Evolutionary conservation across 768 basidiomycete genomes (phyloP), one percentile per base, ranked within the genome.

Genomic region (Floccularia luteovirens): DNA sequence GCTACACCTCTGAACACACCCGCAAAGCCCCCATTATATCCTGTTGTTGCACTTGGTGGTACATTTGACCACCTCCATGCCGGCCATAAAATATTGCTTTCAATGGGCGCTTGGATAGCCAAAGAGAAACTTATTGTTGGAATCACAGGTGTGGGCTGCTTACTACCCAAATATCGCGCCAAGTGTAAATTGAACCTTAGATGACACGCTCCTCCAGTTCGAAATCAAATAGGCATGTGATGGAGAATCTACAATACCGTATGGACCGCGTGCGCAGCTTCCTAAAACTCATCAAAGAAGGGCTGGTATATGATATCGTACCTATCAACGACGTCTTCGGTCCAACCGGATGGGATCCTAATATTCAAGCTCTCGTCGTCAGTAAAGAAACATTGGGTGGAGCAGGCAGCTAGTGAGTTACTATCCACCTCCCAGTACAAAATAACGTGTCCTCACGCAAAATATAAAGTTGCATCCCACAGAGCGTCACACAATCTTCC

Each of bases 61-160:
- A 98, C 96, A 0, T 98, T 98, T 60, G 96, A 99, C 61, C 96
- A 98, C 58, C 75, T 99, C 12, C 96, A 99, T 55, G 79, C 91
- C 3, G 96, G 94, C 0, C 96, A 99, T 66, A 96, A 96, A 62
- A 93, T 99, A 44, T 75, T 99, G 21, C 74, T 99, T 8, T 88
- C 90, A 53, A 90, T 96, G 80, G 84, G 78, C 10, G 80, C 88
- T 1, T 91, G 84, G 74, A 79, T 98, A 41, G 70, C 92, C 0
- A 56, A 62, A 31, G 58, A 70, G 46, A 92, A 91, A 58, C 63
- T 98, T 52, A 89, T 98, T 45, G 79, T 97, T 47, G 96, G 96
- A 3, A 66, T 98, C 27, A 88, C 90, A 39, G 84, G 89, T 85
- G 42, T 51, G 70, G 49, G n/a, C 30, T 38, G 30, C 21, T 43